Evolutionary conservation across 192 early-diverging fungal genomes (phyloP), one percentile per base, ranked within the genome.

Genomic region (Coemansia sp.): DNA sequence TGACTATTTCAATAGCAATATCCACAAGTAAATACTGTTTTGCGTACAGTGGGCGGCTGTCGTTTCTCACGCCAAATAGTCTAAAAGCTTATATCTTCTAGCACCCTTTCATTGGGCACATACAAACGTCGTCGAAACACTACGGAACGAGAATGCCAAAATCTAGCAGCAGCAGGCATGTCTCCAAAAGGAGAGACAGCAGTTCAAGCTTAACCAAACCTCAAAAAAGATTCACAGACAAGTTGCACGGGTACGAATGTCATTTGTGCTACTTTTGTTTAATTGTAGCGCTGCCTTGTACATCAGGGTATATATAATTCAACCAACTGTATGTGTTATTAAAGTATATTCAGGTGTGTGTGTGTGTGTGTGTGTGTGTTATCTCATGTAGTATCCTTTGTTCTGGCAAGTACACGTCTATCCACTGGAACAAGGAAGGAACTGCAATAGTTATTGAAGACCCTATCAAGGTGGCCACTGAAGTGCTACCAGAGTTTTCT

Each of bases 341-440:
- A 32, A 32, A 32, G 32, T 32, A 32, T 2, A 32, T 32, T 32
- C 32, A 32, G 4, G 22, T 25, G 8, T 54, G 1, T 6, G 22
- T 10, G 1, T 7, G 20, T 19, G 51, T 54, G 51, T 22, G 9
- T 54, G 51, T 54, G 51, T 22, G 20, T 54, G 5, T 25, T 32
- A 14, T 22, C 19, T 2, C 44, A 1, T 57, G 45, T 79, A 79
- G 77, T 0, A 67, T 79, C 25, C 56, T 79, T 17, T 50, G 38
- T 10, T 20, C 43, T 8, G 20, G 50, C 37, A 5, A 20, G 2
- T 66, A 74, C 63, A 11, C 10, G 5, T 68, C 49, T 32, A 32
- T 83, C 17, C 41, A 63, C 17, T 83, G 80, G 80, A 67, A 49
- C 58, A 37, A 53, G 4, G 66, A 68, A 17, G 80, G 80, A 13